These are phyloP conservation scores for Austroboletus niveus DNA, from an alignment of 1,284 basidiomycete species.

Conservation along the genomic window DNA sequence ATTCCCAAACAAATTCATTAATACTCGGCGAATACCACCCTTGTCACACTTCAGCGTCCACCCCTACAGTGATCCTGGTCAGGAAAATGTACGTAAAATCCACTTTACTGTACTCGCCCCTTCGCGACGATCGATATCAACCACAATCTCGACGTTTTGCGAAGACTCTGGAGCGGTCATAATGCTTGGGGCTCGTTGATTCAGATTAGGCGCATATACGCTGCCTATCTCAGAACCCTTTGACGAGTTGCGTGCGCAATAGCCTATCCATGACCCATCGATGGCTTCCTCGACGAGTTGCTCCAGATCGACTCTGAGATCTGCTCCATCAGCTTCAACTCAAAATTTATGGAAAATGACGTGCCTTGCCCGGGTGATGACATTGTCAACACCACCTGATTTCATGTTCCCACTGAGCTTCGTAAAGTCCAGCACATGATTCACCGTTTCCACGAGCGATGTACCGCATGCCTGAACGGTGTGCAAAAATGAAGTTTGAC, in stretches of 20 bases:
- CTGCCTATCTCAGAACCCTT: conserved; percentile 83
- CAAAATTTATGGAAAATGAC: background rate
- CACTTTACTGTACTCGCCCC: conserved; percentile 45
- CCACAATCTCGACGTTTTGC: conserved; percentile 80
- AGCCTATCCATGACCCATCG: conserved; percentile 94
- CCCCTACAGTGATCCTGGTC: conserved; percentile 47
- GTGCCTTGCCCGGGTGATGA: conserved; percentile 67
- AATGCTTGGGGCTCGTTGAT: conserved; percentile 38
- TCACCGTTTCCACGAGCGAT: conserved; percentile 85
- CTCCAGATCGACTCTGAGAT: conserved; percentile 75
- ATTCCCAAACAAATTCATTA: conserved; percentile 97
- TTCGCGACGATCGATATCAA: conserved; percentile 78
- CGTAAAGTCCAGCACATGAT: conserved; percentile 96
- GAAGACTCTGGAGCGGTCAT: conserved; percentile 33
- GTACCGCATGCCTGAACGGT: conserved; percentile 88
- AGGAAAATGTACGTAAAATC: conserved; percentile 2
- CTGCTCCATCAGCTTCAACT: background rate
- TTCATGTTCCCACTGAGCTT: conserved; percentile 90
- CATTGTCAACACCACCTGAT: conserved; percentile 70
- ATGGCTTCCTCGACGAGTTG: conserved; percentile 93
- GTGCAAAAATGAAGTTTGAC: conserved; percentile 85
- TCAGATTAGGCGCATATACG: conserved; percentile 78
- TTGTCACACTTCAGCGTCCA: conserved; percentile 91
- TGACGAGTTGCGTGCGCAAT: conserved; percentile 73
- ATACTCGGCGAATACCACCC: conserved; percentile 85